Evolutionary conservation across 75 land plant species (phyloP).

Genomic region (Picea sitchensis): DNA sequence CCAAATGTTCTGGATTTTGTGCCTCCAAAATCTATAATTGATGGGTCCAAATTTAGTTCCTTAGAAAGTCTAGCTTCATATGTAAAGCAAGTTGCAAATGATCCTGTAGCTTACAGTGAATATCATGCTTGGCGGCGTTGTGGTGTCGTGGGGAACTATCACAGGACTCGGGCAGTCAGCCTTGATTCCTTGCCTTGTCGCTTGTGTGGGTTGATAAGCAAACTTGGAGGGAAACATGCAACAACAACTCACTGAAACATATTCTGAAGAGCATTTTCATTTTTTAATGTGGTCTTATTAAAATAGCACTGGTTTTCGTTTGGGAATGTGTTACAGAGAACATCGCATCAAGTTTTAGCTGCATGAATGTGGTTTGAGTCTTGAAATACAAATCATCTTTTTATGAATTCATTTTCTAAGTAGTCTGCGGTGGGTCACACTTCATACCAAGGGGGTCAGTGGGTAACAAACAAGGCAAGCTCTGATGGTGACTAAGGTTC

Average conservation of each 20-base stretch:
- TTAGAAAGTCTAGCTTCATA: constrained; percentile 72
- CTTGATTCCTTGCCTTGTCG: constrained; percentile 94
- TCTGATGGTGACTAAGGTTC: neutral
- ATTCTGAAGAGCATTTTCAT: neutral
- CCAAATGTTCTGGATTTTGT: constrained; percentile 93
- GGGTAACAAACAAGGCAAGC: neutral
- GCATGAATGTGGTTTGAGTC: neutral
- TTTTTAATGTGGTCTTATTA: neutral
- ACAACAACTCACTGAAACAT: constrained; percentile 1
- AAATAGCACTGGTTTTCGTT: neutral
- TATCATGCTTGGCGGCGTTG: constrained; percentile 99
- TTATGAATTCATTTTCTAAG: neutral
- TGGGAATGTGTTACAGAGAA: neutral
- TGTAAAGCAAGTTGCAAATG: constrained; percentile 70
- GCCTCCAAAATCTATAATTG: constrained; percentile 92
- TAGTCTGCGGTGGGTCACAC: neutral
- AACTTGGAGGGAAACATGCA: constrained; percentile 72
- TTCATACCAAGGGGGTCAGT: neutral
- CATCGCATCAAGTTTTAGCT: neutral
- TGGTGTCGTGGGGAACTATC: constrained; percentile 82
- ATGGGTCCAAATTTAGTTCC: constrained; percentile 65
- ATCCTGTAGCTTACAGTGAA: constrained; percentile 87
- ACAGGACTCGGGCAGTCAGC: constrained; percentile 65
- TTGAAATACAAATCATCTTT: neutral
- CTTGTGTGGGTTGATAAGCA: constrained; percentile 75